Percentiles rank a stretch among this genome's conserved stretches.
phyloP scores from a whole-genome alignment of 1,139 yeast genomes.

The Zygosaccharomyces sapae region DNA sequence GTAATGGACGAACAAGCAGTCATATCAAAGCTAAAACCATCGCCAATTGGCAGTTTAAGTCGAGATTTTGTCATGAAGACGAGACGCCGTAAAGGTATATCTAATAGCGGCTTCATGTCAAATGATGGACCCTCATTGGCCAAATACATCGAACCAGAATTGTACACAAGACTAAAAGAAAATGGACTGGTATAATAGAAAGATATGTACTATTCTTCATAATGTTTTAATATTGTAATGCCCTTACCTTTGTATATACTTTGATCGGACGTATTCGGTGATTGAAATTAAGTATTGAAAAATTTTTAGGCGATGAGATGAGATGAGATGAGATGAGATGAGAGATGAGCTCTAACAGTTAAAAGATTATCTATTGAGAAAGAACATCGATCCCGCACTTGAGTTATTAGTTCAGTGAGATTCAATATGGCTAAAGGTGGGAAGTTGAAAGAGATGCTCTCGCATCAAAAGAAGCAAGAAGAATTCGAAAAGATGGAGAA shows the following conservation, averaged over 20 bases:
- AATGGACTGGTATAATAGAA: slow-evolving; percentile 39
- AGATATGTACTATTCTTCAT: background rate
- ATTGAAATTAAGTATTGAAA: slow-evolving; percentile 7
- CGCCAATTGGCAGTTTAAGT: slow-evolving; percentile 63
- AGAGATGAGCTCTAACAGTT: slow-evolving; percentile 5
- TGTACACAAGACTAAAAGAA: slow-evolving; percentile 51
- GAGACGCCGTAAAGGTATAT: slow-evolving; percentile 75
- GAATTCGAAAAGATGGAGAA: slow-evolving; percentile 23
- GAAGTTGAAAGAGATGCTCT: slow-evolving; percentile 36
- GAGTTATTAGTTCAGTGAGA: background rate
- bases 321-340: slow-evolving; percentile 28
- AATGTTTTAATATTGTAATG: background rate
- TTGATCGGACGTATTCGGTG: slow-evolving; percentile 1
- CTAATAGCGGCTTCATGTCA: slow-evolving; percentile 53
- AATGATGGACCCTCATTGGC: slow-evolving; percentile 68
- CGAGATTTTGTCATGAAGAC: slow-evolving; percentile 89
- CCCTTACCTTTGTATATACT: background rate
- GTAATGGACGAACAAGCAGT: slow-evolving; percentile 67
- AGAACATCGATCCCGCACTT: background rate
- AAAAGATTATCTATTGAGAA: slow-evolving; percentile 1
- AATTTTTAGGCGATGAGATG: slow-evolving; percentile 20
- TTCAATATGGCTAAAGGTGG: slow-evolving; percentile 38
- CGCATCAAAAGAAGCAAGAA: slow-evolving; percentile 30
- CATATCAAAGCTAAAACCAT: slow-evolving; percentile 72
- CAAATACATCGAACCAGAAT: slow-evolving; percentile 62